Evolutionary conservation across 257 asterid genomes (phyloP).

Genomic region (Nicotiana paniculata): DNA sequence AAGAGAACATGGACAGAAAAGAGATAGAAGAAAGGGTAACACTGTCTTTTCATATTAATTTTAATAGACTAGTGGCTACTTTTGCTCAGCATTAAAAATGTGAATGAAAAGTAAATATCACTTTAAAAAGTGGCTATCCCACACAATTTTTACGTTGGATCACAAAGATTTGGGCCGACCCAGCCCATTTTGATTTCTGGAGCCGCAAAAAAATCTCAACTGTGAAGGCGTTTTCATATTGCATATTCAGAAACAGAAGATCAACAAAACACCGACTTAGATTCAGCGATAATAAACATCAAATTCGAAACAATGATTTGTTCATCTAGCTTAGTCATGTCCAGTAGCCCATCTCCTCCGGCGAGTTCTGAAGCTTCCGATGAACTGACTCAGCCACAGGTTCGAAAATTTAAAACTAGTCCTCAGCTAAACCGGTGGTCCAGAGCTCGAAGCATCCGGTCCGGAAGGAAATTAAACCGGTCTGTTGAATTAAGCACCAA

Average conservation of each 20-base stretch:
- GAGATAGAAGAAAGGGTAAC: too few relatives aligned
- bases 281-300: background rate
- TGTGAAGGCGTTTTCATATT: background rate
- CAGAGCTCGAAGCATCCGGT: constrained; percentile 76
- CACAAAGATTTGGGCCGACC: background rate
- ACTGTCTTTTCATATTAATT: too few relatives aligned
- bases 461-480: constrained; percentile 69
- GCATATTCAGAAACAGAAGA: too few relatives aligned
- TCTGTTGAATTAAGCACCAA: constrained; percentile 10
- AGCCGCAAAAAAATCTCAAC: background rate
- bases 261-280: background rate
- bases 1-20: too few relatives aligned
- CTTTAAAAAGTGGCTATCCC: too few relatives aligned
- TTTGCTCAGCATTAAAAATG: too few relatives aligned
- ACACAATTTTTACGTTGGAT: background rate
- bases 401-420: constrained; percentile 47
- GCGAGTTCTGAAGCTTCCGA: constrained; percentile 22
- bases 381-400: constrained; percentile 22
- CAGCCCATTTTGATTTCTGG: background rate
- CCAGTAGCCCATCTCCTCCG: constrained; percentile 25
- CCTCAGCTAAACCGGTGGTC: constrained; percentile 92
- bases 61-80: too few relatives aligned
- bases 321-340: constrained; percentile 27
- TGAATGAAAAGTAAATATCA: too few relatives aligned
- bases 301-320: constrained; percentile 28